phyloP scores from a whole-genome alignment of 257 asterid species.

The Lantana camara region DNA sequence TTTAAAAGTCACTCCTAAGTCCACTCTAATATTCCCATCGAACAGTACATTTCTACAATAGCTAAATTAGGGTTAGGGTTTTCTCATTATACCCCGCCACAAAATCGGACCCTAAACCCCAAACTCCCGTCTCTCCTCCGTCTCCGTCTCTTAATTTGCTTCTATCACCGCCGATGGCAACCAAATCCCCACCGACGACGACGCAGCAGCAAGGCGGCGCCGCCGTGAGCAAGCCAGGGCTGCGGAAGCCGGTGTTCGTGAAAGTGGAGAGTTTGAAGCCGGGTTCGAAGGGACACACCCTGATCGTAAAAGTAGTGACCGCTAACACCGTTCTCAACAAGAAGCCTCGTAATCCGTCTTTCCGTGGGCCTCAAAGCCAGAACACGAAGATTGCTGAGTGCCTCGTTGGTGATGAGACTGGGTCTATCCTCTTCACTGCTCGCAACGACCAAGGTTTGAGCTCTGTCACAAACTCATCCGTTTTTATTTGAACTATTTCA shows the following conservation, averaged over 20 bases:
- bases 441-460: conserved; percentile 73
- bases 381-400: conserved; percentile 73
- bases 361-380: conserved; percentile 53
- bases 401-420: conserved; percentile 83
- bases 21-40: not conserved
- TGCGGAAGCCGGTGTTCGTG: conserved; percentile 76
- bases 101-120: conserved; percentile 22
- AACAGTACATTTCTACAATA: not conserved
- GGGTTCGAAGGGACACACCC: conserved; percentile 69
- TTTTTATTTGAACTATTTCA: too few relatives aligned
- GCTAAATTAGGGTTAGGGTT: conserved; percentile 61
- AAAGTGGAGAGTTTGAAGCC: conserved; percentile 73
- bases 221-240: conserved; percentile 46
- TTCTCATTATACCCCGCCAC: conserved; percentile 9
- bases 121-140: not conserved
- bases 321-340: conserved; percentile 65
- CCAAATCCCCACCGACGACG: conserved; percentile 43
- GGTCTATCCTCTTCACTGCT: conserved; percentile 78
- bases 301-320: conserved; percentile 63
- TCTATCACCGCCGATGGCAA: conserved; percentile 46
- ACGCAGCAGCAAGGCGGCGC: conserved; percentile 35
- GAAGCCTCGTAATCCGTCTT: conserved; percentile 63
- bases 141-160: conserved; percentile 1
- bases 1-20: not conserved
- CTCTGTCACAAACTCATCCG: not conserved